These are phyloP conservation scores for Xylariaceae sp. DNA, from an alignment of 2,329 filamentous ascomycete genomes.

Conservation along the genomic window DNA sequence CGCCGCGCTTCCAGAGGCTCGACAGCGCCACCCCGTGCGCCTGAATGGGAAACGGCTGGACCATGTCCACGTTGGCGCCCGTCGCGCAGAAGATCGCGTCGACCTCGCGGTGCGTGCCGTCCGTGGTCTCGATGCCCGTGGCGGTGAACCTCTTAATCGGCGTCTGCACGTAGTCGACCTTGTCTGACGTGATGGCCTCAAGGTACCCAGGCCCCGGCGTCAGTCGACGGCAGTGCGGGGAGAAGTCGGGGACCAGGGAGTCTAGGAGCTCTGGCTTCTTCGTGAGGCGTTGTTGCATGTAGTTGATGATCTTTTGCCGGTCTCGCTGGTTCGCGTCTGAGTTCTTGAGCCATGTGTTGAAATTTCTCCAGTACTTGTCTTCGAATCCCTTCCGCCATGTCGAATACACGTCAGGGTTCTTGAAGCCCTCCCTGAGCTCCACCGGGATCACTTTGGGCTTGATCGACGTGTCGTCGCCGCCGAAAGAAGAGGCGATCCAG, in stretches of 20 bases:
- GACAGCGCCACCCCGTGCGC: constrained; percentile 46
- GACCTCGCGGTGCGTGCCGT: constrained; percentile 49
- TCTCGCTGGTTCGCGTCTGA: constrained; percentile 37
- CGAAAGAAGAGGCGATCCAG: constrained; percentile 58
- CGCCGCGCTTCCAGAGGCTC: constrained; percentile 47
- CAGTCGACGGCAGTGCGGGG: constrained; percentile 55
- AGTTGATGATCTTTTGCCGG: constrained; percentile 38
- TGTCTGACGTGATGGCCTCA: constrained; percentile 53
- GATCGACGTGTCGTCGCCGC: constrained; percentile 44
- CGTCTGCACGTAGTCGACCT: constrained; percentile 53
- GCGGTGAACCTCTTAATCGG: constrained; percentile 51
- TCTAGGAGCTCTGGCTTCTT: constrained; percentile 49
- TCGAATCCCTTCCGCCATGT: constrained; percentile 50
- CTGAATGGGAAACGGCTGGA: constrained; percentile 53
- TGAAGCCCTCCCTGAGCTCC: constrained; percentile 49
- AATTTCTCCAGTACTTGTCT: constrained; percentile 54
- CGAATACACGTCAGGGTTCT: constrained; percentile 53
- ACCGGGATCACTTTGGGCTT: constrained; percentile 47
- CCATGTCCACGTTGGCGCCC: constrained; percentile 53
- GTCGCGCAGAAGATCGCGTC: constrained; percentile 64
- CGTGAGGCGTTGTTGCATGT: constrained; percentile 47
- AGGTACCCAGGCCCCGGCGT: constrained; percentile 63
- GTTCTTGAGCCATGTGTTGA: constrained; percentile 45
- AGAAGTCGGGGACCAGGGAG: constrained; percentile 53
- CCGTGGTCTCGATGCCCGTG: constrained; percentile 51